These are phyloP conservation scores for Chaetomium cochliodes DNA, from an alignment of 495 filamentous ascomycete genomes.

Conservation along the genomic window DNA sequence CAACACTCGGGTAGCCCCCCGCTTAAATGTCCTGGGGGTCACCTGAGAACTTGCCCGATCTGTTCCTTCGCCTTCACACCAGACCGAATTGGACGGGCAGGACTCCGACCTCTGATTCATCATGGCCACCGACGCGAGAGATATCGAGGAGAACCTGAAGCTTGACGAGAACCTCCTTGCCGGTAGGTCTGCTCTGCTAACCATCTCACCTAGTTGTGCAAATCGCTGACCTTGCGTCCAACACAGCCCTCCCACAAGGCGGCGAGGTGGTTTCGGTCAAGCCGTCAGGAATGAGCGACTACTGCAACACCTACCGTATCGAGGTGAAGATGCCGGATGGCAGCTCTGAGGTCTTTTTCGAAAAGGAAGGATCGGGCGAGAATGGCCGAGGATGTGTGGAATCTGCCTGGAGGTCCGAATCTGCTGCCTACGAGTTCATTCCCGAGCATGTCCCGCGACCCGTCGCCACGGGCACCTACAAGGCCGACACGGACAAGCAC, in stretches of 20 bases:
- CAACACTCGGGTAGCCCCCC: not conserved
- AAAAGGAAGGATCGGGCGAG: conserved; percentile 24
- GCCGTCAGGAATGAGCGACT: conserved; percentile 27
- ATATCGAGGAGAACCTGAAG: conserved; percentile 21
- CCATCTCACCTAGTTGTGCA: not conserved
- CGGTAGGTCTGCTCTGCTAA: conserved; percentile 8
- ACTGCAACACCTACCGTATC: conserved; percentile 27
- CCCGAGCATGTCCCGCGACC: conserved; percentile 31
- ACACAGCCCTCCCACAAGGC: conserved; percentile 23
- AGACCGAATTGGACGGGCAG: not conserved
- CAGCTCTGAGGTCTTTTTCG: conserved; percentile 23
- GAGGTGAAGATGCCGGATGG: conserved; percentile 28
- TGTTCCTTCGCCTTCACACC: not conserved
- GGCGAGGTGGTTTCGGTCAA: conserved; percentile 25
- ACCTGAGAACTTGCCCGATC: not conserved
- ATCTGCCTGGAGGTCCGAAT: conserved; percentile 23
- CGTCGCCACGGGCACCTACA: conserved; percentile 26
- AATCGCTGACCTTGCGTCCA: not conserved
- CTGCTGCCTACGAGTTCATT: conserved; percentile 26
- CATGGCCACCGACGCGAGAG: conserved; percentile 26
- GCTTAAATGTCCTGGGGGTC: not conserved
- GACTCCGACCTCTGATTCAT: not conserved
- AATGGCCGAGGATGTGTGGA: conserved; percentile 19
- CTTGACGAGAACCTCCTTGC: conserved; percentile 24
- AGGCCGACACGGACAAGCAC: conserved; percentile 23